Conservation (phyloP, 75 land plant genomes). For the Pseudotsuga menziesii region DNA sequence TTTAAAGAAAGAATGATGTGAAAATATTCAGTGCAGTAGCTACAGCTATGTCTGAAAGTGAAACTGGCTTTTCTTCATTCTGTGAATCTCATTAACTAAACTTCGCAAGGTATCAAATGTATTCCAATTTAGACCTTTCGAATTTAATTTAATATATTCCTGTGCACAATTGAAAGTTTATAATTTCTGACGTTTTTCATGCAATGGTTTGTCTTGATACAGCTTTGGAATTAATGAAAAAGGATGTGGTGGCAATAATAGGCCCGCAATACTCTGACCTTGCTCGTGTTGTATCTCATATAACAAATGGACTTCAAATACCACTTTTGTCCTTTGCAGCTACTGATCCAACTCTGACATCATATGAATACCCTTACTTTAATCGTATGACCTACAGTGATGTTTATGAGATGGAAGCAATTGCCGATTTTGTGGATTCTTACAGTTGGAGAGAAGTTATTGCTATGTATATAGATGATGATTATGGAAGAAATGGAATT, state of each 20-base stretch:
- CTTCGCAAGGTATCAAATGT: not conserved
- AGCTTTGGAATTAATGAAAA: constrained; percentile 46
- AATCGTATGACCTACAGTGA: constrained; percentile 47
- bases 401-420: constrained; percentile 45
- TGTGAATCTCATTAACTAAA: not conserved
- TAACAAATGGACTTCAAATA: constrained; percentile 43
- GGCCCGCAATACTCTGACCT: constrained; percentile 53
- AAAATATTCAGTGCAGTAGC: not conserved
- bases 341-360: constrained; percentile 44
- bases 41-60: no score
- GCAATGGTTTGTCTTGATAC: constrained; percentile 8
- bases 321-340: constrained; percentile 61
- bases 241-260: constrained; percentile 42
- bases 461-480: constrained; percentile 45
- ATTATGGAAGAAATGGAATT: constrained; percentile 43
- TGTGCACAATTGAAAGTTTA: not conserved
- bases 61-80: not conserved
- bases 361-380: constrained; percentile 50
- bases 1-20: not conserved
- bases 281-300: constrained; percentile 53
- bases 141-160: not conserved
- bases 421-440: constrained; percentile 35
- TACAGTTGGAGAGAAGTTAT: constrained; percentile 50
- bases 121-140: not conserved
- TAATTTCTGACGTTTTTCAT: not conserved